These are phyloP conservation scores for Colletotrichum destructivum DNA, from an alignment of 2,329 filamentous ascomycete genomes.

Conservation along the genomic window DNA sequence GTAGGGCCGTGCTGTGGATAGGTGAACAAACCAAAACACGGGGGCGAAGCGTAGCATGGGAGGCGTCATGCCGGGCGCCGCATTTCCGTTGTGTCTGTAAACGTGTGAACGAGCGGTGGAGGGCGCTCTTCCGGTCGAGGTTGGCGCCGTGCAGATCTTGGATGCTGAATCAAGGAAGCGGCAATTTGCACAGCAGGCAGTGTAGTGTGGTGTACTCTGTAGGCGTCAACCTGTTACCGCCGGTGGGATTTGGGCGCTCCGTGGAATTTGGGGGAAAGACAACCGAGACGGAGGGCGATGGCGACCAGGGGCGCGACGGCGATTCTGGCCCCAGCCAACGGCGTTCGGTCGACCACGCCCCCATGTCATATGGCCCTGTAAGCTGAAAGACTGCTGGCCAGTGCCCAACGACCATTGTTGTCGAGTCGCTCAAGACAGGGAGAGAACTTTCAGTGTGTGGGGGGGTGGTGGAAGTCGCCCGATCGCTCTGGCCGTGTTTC, in stretches of 20 bases:
- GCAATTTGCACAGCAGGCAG: not conserved
- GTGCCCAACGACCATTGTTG: constrained; percentile 18
- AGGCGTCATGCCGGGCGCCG: constrained; percentile 9
- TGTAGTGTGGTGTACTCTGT: not conserved
- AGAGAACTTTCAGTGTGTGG: not conserved
- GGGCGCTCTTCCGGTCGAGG: constrained; percentile 2
- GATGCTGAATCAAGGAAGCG: not conserved
- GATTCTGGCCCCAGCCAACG: constrained; percentile 33
- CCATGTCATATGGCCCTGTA: constrained; percentile 25
- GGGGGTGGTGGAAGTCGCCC: constrained; percentile 24
- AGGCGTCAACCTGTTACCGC: constrained; percentile 18
- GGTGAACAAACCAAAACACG: not conserved
- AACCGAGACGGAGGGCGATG: not conserved
- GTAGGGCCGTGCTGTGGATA: constrained; percentile 20
- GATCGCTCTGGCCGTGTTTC: constrained; percentile 30
- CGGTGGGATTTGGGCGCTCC: constrained; percentile 18
- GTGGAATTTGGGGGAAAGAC: constrained; percentile 1
- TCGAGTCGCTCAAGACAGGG: constrained; percentile 20
- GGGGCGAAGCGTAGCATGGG: constrained; percentile 15
- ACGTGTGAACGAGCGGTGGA: not conserved
- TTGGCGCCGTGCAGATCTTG: constrained; percentile 25
- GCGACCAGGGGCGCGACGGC: constrained; percentile 29
- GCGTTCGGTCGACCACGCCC: constrained; percentile 37
- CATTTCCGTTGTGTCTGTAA: not conserved
- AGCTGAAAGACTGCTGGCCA: not conserved